phyloP scores from a whole-genome alignment of 2,329 filamentous ascomycete genomes.

The Orbilia javanica region DNA sequence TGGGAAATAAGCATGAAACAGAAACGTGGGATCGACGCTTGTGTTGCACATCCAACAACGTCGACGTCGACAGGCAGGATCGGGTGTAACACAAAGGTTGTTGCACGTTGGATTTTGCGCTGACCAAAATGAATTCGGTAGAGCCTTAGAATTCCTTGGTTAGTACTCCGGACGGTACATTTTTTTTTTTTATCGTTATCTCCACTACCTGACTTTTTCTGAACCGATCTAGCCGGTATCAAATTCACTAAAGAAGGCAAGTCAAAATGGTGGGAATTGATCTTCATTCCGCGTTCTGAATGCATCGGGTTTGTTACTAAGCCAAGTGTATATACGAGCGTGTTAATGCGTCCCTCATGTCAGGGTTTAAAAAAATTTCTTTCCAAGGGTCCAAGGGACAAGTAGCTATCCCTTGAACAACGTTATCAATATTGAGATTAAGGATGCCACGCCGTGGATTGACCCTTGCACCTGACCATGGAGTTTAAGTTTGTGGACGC shows the following conservation, averaged over 20 bases:
- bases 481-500: neutral
- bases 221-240: conserved; percentile 1
- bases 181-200: neutral
- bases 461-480: neutral
- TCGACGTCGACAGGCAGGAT: neutral
- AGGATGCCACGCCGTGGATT: conserved; percentile 3
- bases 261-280: conserved; percentile 3
- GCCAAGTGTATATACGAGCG: no score
- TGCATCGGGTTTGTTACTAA: neutral
- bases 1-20: conserved; percentile 16
- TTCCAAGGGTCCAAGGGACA: neutral
- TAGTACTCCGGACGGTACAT: neutral
- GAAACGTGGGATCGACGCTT: conserved; percentile 13
- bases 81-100: conserved; percentile 3
- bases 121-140: no score
- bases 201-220: conserved; percentile 10
- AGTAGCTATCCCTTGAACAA: conserved; percentile 11
- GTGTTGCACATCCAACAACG: conserved; percentile 19
- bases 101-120: conserved; percentile 11
- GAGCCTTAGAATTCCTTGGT: neutral
- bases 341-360: neutral
- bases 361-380: neutral
- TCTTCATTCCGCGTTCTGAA: conserved; percentile 12
- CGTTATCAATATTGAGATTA: neutral
- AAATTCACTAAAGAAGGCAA: conserved; percentile 1